phyloP scores from a whole-genome alignment of 208 protist species.

The Naegleria gruberi region DNA sequence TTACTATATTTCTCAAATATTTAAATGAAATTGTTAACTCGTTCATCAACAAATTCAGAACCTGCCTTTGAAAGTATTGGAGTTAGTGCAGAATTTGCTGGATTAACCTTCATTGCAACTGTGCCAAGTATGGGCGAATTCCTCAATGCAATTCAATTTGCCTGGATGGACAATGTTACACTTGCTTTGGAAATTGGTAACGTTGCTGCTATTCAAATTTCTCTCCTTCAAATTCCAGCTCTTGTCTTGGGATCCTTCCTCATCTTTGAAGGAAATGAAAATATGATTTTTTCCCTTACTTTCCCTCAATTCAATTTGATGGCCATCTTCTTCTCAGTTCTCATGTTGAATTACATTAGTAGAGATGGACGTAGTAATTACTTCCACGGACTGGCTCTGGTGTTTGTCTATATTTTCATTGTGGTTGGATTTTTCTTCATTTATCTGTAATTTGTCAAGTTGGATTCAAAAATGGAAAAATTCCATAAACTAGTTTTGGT shows the following conservation, averaged over 20 bases:
- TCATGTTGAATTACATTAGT: slow-evolving; percentile 48
- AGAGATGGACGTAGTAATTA: slow-evolving; percentile 47
- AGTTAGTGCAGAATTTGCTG: background rate
- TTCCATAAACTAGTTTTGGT: too few relatives aligned
- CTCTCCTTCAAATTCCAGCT: slow-evolving; percentile 48
- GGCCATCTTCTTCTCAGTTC: slow-evolving; percentile 41
- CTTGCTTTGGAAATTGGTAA: slow-evolving; percentile 49
- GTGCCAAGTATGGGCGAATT: slow-evolving; percentile 44
- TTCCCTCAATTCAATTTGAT: slow-evolving; percentile 50
- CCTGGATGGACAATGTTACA: slow-evolving; percentile 43
- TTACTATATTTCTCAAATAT: too few relatives aligned
- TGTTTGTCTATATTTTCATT: slow-evolving; percentile 9
- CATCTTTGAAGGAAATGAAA: slow-evolving; percentile 15
- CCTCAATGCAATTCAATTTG: slow-evolving; percentile 47
- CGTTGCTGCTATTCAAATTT: slow-evolving; percentile 42
- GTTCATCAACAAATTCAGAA: too few relatives aligned
- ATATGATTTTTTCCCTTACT: slow-evolving; percentile 41
- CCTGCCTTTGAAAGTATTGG: background rate
- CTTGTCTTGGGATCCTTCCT: slow-evolving; percentile 39
- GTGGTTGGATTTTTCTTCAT: background rate
- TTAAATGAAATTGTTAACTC: too few relatives aligned
- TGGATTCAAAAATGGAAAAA: too few relatives aligned
- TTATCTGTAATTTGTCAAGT: too few relatives aligned
- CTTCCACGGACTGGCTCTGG: slow-evolving; percentile 40
- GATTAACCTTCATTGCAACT: background rate